These are phyloP conservation scores for Kwoniella bestiolae DNA, from an alignment of 768 basidiomycete species.

Conservation along the genomic window DNA sequence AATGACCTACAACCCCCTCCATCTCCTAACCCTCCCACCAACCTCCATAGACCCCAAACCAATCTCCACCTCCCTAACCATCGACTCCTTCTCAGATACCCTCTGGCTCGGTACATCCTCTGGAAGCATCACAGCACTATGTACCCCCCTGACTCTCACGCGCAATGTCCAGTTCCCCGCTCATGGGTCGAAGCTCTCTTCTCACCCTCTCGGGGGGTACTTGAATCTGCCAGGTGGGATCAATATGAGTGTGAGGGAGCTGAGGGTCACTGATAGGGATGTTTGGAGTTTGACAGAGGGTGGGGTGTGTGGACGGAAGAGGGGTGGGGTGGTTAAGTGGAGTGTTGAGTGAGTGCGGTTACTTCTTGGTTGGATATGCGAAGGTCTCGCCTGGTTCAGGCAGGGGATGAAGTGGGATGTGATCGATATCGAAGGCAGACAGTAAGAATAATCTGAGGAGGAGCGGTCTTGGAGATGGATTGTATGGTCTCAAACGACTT, in stretches of 20 bases:
- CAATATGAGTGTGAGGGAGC: slow-evolving; percentile 67
- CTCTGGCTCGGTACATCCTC: slow-evolving; percentile 80
- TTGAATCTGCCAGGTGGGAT: slow-evolving; percentile 38
- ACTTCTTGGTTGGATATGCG: no score
- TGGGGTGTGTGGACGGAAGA: slow-evolving; percentile 57
- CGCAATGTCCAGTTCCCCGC: slow-evolving; percentile 54
- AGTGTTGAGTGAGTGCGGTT: slow-evolving; percentile 54
- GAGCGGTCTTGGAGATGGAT: no score
- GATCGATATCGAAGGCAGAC: no score
- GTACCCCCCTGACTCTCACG: slow-evolving; percentile 58
- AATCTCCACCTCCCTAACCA: slow-evolving; percentile 71
- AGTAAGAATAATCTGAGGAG: no score
- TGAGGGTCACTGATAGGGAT: slow-evolving; percentile 77
- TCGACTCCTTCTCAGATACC: slow-evolving; percentile 88
- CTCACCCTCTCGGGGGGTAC: neutral
- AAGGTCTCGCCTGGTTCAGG: no score
- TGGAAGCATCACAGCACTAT: slow-evolving; percentile 72
- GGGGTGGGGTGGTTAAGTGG: slow-evolving; percentile 58
- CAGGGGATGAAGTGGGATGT: no score
- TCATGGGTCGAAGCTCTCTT: slow-evolving; percentile 56
- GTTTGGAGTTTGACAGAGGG: slow-evolving; percentile 62
- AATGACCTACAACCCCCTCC: slow-evolving; percentile 53
- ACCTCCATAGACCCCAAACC: slow-evolving; percentile 56
- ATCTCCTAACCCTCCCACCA: slow-evolving; percentile 52
- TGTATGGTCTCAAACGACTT: no score